Conservation (phyloP, 768 basidiomycete genomes). For the Podaxis sp. region DNA sequence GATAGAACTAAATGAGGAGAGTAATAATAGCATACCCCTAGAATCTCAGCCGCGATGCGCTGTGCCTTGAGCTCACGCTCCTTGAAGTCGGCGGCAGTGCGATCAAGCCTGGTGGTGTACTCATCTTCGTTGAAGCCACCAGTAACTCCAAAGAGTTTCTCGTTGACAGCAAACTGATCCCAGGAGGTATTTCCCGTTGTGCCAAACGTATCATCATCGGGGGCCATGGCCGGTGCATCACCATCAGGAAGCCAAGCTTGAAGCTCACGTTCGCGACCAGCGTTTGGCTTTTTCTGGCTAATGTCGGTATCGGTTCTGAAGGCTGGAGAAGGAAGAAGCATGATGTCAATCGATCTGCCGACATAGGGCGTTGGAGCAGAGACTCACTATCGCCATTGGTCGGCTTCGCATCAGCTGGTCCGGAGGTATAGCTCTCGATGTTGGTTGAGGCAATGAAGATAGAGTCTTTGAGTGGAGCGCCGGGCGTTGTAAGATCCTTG, state of each 20-base stretch:
- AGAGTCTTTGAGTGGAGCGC: conserved; percentile 64
- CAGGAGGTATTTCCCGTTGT: conserved; percentile 44
- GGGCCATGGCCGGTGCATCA: conserved; percentile 26
- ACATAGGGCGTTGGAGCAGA: background rate
- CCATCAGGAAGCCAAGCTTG: conserved; percentile 68
- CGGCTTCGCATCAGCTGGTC: conserved; percentile 65
- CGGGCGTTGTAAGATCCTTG: conserved; percentile 65
- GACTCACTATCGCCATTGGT: conserved; percentile 70
- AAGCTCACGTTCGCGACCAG: conserved; percentile 66
- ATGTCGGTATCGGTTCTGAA: conserved; percentile 86
- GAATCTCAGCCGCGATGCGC: conserved; percentile 86
- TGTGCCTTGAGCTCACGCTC: conserved; percentile 86
- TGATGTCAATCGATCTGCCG: conserved; percentile 3
- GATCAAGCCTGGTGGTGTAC: conserved; percentile 93
- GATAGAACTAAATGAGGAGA: background rate
- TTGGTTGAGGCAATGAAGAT: conserved; percentile 68
- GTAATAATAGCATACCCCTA: conserved; percentile 51
- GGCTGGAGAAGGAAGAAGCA: conserved; percentile 33
- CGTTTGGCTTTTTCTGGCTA: conserved; percentile 43
- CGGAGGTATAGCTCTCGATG: conserved; percentile 70
- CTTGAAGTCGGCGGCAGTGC: conserved; percentile 78
- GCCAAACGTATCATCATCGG: conserved; percentile 69
- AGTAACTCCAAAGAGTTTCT: conserved; percentile 87
- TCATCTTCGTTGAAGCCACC: conserved; percentile 90
- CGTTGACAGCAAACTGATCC: conserved; percentile 95